Evolutionary conservation across 2,329 filamentous ascomycete species (phyloP).

Genomic region (Exophiala viscosa): DNA sequence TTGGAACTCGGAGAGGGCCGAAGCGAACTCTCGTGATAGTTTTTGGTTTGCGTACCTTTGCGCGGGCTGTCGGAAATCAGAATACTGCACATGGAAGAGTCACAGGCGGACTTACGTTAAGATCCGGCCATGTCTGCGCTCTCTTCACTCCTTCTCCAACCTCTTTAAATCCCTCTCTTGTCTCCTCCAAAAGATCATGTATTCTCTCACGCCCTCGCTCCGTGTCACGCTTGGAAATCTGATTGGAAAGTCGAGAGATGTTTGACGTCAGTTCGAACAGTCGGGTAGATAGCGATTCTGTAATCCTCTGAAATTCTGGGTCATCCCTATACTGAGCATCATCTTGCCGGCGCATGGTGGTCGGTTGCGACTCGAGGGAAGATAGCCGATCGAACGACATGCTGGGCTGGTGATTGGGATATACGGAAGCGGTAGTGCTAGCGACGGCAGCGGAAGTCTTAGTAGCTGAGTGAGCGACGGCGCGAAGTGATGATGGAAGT

Average conservation of each 20-base stretch:
- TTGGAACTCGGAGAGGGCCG: slow-evolving; percentile 86
- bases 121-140: slow-evolving; percentile 79
- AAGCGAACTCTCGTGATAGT: slow-evolving; percentile 86
- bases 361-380: slow-evolving; percentile 75
- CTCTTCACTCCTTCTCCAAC: slow-evolving; percentile 93
- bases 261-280: slow-evolving; percentile 86
- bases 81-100: not conserved
- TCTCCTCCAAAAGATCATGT: slow-evolving; percentile 81
- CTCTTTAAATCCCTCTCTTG: slow-evolving; percentile 79
- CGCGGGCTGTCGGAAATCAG: slow-evolving; percentile 60
- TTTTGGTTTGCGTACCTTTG: slow-evolving; percentile 98
- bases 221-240: slow-evolving; percentile 85
- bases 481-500: too few relatives aligned
- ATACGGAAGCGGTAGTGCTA: not conserved
- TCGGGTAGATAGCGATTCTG: slow-evolving; percentile 78
- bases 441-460: too few relatives aligned
- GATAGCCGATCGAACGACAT: slow-evolving; percentile 94
- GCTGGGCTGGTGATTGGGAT: slow-evolving; percentile 1
- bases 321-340: slow-evolving; percentile 81
- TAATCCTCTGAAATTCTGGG: slow-evolving; percentile 81
- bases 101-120: slow-evolving; percentile 57
- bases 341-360: slow-evolving; percentile 63
- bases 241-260: slow-evolving; percentile 77
- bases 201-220: slow-evolving; percentile 87
- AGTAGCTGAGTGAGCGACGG: too few relatives aligned